Percentiles rank a stretch among this genome's conserved stretches.
Conservation (phyloP, 1,284 basidiomycete genomes). For the Ganoderma sinense region DNA sequence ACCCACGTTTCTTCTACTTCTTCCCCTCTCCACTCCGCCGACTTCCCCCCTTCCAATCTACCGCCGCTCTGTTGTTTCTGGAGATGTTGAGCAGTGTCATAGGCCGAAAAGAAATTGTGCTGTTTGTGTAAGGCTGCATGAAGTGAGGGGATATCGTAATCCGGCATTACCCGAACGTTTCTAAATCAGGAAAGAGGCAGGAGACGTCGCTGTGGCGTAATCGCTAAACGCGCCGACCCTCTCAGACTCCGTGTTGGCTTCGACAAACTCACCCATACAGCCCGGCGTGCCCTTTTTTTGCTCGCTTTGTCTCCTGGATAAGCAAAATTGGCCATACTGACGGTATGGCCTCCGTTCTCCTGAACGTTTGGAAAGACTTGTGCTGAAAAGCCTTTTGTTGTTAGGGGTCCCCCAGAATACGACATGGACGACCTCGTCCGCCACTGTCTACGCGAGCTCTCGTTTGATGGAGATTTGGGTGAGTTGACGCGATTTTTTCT, state of each 20-base stretch:
- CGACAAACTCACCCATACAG: neutral
- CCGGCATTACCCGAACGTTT: neutral
- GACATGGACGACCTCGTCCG: slow-evolving; percentile 80
- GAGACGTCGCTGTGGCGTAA: slow-evolving; percentile 19
- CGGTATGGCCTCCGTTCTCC: neutral
- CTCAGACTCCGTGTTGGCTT: neutral
- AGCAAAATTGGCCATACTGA: neutral
- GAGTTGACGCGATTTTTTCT: slow-evolving; percentile 39
- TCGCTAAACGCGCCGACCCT: slow-evolving; percentile 13
- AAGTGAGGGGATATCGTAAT: neutral
- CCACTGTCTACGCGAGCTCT: slow-evolving; percentile 78
- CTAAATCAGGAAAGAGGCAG: slow-evolving; percentile 1
- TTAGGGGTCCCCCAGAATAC: neutral
- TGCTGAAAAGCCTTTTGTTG: neutral
- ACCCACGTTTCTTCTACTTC: slow-evolving; percentile 3
- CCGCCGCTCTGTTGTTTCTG: neutral
- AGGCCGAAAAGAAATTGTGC: neutral
- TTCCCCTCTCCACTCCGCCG: neutral
- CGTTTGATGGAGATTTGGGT: slow-evolving; percentile 87
- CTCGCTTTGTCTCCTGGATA: neutral
- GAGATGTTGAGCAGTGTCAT: slow-evolving; percentile 4
- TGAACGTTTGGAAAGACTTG: neutral
- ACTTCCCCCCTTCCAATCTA: neutral
- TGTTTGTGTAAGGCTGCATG: neutral
- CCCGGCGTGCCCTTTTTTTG: neutral